Base-by-base conservation (phyloP, 768 basidiomycete genomes). In the Rhizopogon vesiculosus region DNA sequence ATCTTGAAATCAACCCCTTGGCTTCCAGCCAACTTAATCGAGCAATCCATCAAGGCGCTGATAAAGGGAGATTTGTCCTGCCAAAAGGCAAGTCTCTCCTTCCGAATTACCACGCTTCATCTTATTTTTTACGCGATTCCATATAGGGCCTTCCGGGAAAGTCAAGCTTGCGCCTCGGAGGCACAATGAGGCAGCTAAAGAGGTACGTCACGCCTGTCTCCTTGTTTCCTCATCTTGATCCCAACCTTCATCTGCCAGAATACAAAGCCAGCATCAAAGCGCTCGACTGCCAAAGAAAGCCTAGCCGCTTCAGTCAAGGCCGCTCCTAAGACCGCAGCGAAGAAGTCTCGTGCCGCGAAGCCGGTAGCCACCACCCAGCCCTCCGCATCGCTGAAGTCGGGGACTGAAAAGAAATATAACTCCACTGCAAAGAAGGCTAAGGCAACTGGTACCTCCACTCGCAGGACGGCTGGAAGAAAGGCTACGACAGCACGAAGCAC, bases 11-110 rank as follows among this genome's bases (percentile, higher is more conserved):
- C 48, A 71, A 74, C 35, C 66, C 67, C n/a, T 60, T 74, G 42
- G 75, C 79, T 64, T 60, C 72, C 51, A 71, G 66, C 58, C 77
- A 78, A 62, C 74, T 87, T 53, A 78, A 78, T 65, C 74, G 73
- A 43, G 83, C 84, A 41, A 84, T 87, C 70, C 65, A 72, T 51
- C 69, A 72, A 46, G 85, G 86, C 42, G 71, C 72, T 19, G 76
- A 80, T 58, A 74, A 74, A 51, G 80, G 79, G 35, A 66, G 73
- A 38, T 84, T 87, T 66, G 61, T 72, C 19, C 73, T 86, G 25
- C 86, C 85, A 48, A 86, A 84, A 70, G 85, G 66, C 59, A n/a
- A 16, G 56, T 52, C 50, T 28, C 10, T 5, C 9, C 49, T 28
- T 25, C 25, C 25, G 13, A 13, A 22, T 42, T 35, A 51, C 10